Percentiles rank a stretch among this genome's conserved stretches.
These are phyloP conservation scores for Fusarium algeriense DNA, from an alignment of 2,329 filamentous ascomycete species.

Conservation along the genomic window DNA sequence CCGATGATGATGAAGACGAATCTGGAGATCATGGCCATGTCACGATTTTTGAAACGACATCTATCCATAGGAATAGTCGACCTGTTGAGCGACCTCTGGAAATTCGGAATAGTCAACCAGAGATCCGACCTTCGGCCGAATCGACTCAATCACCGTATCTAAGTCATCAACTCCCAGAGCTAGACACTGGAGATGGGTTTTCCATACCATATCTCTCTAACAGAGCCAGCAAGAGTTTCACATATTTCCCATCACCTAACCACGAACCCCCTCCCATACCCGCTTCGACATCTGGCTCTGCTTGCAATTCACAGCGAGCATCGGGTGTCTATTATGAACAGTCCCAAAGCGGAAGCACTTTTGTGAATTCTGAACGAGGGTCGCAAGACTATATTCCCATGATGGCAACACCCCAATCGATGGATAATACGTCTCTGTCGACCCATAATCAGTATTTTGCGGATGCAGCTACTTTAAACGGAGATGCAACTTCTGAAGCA, in stretches of 20 bases:
- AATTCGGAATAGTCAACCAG: slow-evolving; percentile 38
- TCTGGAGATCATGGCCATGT: slow-evolving; percentile 49
- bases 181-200: slow-evolving; percentile 65
- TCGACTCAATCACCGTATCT: slow-evolving; percentile 47
- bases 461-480: slow-evolving; percentile 54
- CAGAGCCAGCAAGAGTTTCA: slow-evolving; percentile 47
- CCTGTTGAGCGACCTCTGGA: slow-evolving; percentile 38
- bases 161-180: slow-evolving; percentile 61
- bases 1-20: slow-evolving; percentile 45
- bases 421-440: slow-evolving; percentile 61
- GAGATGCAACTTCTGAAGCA: slow-evolving; percentile 50
- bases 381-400: slow-evolving; percentile 61
- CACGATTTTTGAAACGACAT: slow-evolving; percentile 51
- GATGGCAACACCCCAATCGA: slow-evolving; percentile 60
- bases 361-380: slow-evolving; percentile 59
- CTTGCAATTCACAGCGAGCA: slow-evolving; percentile 59
- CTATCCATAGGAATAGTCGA: slow-evolving; percentile 45
- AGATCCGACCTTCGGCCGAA: slow-evolving; percentile 43
- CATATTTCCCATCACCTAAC: slow-evolving; percentile 57
- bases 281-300: slow-evolving; percentile 50
- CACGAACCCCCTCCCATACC: slow-evolving; percentile 66
- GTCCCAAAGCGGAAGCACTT: slow-evolving; percentile 55
- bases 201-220: slow-evolving; percentile 61
- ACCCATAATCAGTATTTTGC: slow-evolving; percentile 56
- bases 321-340: slow-evolving; percentile 56